A percentile compares a stretch with the other conserved stretches of the same genome.
These are phyloP conservation scores for Neckera pumila DNA, from an alignment of 225 moss, liverwort and hornwort genomes.

Conservation along the genomic window DNA sequence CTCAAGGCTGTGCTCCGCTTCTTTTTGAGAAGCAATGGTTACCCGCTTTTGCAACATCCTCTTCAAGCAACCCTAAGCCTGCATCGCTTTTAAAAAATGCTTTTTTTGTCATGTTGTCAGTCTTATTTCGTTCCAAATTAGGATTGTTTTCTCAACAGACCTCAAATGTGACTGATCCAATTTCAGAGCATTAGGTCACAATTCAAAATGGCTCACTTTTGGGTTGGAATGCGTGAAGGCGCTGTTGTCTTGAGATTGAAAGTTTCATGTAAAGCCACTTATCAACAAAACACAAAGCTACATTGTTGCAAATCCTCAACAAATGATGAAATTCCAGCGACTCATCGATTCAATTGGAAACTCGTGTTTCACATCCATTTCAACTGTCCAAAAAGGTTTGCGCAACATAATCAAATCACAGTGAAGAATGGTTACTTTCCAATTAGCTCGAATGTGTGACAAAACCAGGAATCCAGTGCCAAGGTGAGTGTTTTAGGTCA, in stretches of 20 bases:
- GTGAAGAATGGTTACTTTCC: neutral
- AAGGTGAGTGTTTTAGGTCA: neutral
- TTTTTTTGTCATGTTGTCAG: neutral
- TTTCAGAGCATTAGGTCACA: neutral
- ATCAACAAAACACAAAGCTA: neutral
- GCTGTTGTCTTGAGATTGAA: neutral
- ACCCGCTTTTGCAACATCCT: neutral
- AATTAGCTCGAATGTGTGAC: neutral
- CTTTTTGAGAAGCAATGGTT: neutral
- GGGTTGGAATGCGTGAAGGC: neutral
- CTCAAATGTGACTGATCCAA: neutral
- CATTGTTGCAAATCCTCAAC: neutral
- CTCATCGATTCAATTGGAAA: neutral
- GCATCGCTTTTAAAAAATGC: neutral
- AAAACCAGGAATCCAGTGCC: neutral
- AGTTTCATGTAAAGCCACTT: neutral
- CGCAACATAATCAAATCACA: neutral
- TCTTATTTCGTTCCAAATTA: neutral
- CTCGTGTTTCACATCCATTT: neutral
- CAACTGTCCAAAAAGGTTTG: neutral
- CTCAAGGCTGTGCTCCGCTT: neutral
- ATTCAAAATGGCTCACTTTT: neutral
- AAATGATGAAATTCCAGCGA: neutral
- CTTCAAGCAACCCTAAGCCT: neutral
- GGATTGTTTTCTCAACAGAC: neutral